Base-by-base conservation (phyloP, 768 basidiomycete genomes). In the Boletellus emodensis region DNA sequence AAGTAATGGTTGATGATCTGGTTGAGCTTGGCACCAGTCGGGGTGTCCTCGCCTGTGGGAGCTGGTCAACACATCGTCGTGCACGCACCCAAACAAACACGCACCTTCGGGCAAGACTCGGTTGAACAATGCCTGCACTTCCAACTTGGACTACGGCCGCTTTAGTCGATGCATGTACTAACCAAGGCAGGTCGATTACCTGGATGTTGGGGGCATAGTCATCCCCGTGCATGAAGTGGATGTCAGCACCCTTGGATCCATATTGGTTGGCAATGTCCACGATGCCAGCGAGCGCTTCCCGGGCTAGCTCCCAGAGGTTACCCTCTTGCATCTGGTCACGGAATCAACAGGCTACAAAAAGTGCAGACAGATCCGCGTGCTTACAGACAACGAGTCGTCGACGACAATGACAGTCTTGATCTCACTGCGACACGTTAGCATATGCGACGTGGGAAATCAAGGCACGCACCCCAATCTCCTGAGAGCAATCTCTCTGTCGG, bases 351-450 rank as follows among this genome's bases (percentile, higher is more conserved):
- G 18, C 6, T 14, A 28, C 6, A 3, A n/a, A 14, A 45, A 20
- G 11, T 1, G 6, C 15, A 2, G 17, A 4, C 10, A 14, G 1
- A 34, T 18, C 13, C 14, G 3, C 3, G 9, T 3, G 53, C 61
- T 42, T 18, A 70, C 71, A 1, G 75, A 74, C 44, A 69, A 57
- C 1, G 73, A 75, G 45, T 75, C 75, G 41, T 73, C 70, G 20
- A 75, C 57, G 34, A 75, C 52, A 39, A 75, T 64, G 36, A 75
- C 71, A 13, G 74, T 71, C 53, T 75, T 75, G 59, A 72, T 67
- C 42, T 71, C 70, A 48, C 71, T 38, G 18, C 8, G 34, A 40
- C 11, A 5, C 6, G 10, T 59, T 49, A 63, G 39, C n/a, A 43
- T 4, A 36, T 12, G 10, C 24, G 15, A 28, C 20, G 32, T 0